Conservation (phyloP, 495 filamentous ascomycete genomes). For the Zalerion maritima region DNA sequence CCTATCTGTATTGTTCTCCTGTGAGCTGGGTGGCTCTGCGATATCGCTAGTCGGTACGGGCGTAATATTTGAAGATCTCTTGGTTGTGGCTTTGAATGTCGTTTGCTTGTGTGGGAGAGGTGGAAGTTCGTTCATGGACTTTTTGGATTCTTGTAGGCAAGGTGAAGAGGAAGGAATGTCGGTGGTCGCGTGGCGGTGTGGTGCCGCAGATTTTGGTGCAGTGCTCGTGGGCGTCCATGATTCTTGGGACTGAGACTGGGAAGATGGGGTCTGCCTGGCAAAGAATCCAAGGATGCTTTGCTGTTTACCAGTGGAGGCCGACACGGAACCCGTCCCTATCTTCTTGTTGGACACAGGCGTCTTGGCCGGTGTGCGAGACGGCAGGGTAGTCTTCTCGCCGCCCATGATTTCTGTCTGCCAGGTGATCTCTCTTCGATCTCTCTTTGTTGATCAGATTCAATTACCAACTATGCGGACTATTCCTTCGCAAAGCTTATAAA, state of each 20-base stretch:
- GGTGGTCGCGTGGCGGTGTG: conserved; percentile 9
- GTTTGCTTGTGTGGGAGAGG: conserved; percentile 4
- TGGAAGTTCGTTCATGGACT: conserved; percentile 20
- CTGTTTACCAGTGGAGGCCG: conserved; percentile 40
- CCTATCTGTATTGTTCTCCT: conserved; percentile 35
- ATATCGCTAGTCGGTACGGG: conserved; percentile 75
- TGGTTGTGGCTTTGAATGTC: conserved; percentile 17
- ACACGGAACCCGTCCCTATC: conserved; percentile 12
- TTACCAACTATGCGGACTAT: too few species aligned
- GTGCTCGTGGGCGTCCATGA: too few species aligned
- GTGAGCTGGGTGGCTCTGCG: conserved; percentile 39
- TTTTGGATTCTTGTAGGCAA: conserved; percentile 29
- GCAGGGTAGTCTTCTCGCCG: too few species aligned
- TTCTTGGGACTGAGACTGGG: conserved; percentile 9
- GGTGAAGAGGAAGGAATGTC: conserved; percentile 14
- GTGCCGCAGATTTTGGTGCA: conserved; percentile 12
- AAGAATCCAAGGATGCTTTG: conserved; percentile 86
- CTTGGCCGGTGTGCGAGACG: conserved; percentile 26
- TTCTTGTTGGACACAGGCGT: conserved; percentile 27
- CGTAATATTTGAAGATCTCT: conserved; percentile 35
- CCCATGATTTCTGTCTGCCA: too few species aligned
- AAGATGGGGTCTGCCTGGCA: conserved; percentile 34
- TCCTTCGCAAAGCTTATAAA: too few species aligned
- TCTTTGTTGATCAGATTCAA: too few species aligned
- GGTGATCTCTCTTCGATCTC: too few species aligned